These are phyloP conservation scores for Raffaelea ambrosiae DNA, from an alignment of 2,329 filamentous ascomycete genomes.

Conservation along the genomic window DNA sequence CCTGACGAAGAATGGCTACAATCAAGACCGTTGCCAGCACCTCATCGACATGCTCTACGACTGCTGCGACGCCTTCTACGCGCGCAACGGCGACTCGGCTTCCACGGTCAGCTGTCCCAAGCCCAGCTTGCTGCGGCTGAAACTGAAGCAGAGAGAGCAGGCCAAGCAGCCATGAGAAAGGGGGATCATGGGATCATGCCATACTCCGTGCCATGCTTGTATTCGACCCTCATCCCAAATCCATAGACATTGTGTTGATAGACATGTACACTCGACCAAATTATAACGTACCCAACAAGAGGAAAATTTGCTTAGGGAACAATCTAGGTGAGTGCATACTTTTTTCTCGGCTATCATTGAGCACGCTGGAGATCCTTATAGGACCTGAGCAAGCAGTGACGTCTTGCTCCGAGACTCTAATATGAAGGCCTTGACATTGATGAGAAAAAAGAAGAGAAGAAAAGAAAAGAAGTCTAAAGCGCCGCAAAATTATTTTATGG, in stretches of 20 bases:
- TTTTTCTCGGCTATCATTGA: constrained; percentile 93
- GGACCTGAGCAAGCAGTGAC: constrained; percentile 92
- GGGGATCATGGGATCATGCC: too few relatives aligned
- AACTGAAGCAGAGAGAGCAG: constrained; percentile 55
- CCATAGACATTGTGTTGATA: too few relatives aligned
- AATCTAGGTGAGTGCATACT: constrained; percentile 59
- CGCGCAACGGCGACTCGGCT: constrained; percentile 66
- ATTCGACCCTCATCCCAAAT: too few relatives aligned
- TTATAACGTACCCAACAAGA: constrained; percentile 26
- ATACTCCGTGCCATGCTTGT: too few relatives aligned
- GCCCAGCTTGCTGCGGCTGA: constrained; percentile 67
- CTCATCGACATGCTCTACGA: constrained; percentile 83
- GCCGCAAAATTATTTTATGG: constrained; percentile 12
- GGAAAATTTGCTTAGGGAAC: constrained; percentile 53
- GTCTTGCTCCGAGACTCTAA: constrained; percentile 99
- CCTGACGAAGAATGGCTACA: constrained; percentile 72
- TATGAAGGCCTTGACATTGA: constrained; percentile 84
- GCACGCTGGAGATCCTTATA: constrained; percentile 80
- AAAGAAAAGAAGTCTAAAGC: constrained; percentile 24
- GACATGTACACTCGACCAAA: constrained; percentile 29
- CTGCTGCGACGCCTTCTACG: constrained; percentile 87
- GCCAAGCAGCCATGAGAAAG: neutral
- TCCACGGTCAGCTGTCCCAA: constrained; percentile 80
- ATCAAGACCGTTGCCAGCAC: constrained; percentile 72
- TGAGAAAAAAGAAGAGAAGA: constrained; percentile 39